Percentiles rank a stretch among this genome's conserved stretches.
Conservation (phyloP, 495 filamentous ascomycete species). For the Aspergillus indologenus region DNA sequence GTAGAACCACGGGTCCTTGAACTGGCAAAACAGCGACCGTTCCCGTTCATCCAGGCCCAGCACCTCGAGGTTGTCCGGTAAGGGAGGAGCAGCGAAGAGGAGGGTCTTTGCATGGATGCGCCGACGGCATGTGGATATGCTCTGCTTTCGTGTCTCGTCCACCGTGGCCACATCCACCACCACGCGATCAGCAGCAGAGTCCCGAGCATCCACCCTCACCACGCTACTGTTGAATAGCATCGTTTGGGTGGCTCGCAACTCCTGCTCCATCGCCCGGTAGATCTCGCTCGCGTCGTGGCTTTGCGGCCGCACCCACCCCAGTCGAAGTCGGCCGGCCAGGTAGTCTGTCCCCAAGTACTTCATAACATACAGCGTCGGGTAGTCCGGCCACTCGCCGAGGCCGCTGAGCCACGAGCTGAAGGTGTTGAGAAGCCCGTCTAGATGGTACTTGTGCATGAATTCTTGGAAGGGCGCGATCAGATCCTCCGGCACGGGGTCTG, state of each 20-base stretch:
- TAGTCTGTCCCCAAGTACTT: not conserved
- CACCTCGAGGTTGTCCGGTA: conserved; percentile 26
- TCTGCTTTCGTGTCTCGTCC: not conserved
- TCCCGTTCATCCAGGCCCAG: conserved; percentile 39
- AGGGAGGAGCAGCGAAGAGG: conserved; percentile 36
- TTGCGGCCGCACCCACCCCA: not conserved
- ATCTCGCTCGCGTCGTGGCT: not conserved
- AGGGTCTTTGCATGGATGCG: conserved; percentile 43
- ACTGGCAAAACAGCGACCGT: conserved; percentile 36
- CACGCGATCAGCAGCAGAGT: not conserved
- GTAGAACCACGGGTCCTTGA: conserved; percentile 22
- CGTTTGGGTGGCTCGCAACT: no score
- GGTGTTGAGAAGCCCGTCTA: not conserved
- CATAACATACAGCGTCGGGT: not conserved
- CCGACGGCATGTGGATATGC: not conserved
- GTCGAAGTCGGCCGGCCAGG: not conserved
- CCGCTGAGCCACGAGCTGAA: not conserved
- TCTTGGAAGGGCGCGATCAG: not conserved
- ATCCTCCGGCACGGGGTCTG: conserved; percentile 1
- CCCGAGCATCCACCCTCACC: not conserved
- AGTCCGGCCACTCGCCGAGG: not conserved
- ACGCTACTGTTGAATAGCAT: not conserved
- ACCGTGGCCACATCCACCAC: not conserved
- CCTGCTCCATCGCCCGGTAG: not conserved
- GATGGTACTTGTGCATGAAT: not conserved